phyloP scores from a whole-genome alignment of 2,329 filamentous ascomycete species.

The Colletotrichum eleusines region DNA sequence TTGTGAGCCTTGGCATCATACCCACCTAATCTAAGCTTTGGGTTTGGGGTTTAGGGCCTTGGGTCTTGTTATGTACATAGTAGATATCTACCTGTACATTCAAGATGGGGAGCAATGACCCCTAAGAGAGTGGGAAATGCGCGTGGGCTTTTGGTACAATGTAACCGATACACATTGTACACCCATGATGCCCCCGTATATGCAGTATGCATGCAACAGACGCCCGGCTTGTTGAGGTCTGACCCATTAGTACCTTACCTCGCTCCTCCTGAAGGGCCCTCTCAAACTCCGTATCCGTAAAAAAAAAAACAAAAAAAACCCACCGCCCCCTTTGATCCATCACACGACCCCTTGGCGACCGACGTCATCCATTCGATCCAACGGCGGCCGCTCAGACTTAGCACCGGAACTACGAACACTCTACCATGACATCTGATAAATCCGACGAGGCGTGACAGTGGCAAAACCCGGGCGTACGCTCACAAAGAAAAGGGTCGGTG shows the following conservation, averaged over 20 bases:
- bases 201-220: no score
- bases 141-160: not conserved
- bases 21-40: not conserved
- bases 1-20: slow-evolving; percentile 22
- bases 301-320: no score
- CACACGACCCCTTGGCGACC: not conserved
- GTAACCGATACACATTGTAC: not conserved
- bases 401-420: not conserved
- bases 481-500: no score
- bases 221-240: not conserved
- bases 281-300: not conserved
- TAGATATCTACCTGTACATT: no score
- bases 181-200: no score
- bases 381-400: not conserved
- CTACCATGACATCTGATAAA: not conserved
- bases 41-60: not conserved
- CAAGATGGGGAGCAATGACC: not conserved
- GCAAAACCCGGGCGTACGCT: not conserved
- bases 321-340: not conserved
- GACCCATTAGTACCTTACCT: no score
- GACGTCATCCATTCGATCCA: slow-evolving; percentile 1
- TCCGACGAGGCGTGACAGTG: not conserved
- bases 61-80: not conserved
- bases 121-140: not conserved
- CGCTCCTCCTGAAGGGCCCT: not conserved